phyloP scores from a whole-genome alignment of 2,329 filamentous ascomycete genomes.

The Epichloe hybrida region DNA sequence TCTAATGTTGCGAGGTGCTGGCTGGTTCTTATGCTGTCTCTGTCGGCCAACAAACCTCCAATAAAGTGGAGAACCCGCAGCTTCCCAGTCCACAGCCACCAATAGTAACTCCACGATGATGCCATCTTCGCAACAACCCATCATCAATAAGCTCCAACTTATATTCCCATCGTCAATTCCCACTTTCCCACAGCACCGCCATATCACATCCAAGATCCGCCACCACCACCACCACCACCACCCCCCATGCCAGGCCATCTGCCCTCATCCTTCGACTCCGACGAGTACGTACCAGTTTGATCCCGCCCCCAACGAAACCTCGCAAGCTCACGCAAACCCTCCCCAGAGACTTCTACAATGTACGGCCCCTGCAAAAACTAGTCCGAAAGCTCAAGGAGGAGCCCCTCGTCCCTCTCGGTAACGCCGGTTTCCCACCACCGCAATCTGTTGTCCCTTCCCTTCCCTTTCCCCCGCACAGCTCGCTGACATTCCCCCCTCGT shows the following conservation, averaged over 20 bases:
- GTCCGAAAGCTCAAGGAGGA: slow-evolving; percentile 72
- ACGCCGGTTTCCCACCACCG: slow-evolving; percentile 10
- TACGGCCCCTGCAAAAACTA: slow-evolving; percentile 65
- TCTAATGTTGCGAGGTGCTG: too few relatives aligned
- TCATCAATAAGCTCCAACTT: neutral
- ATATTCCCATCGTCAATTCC: neutral
- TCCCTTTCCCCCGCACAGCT: neutral
- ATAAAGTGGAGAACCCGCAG: neutral
- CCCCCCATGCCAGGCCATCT: slow-evolving; percentile 32
- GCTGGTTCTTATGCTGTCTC: too few relatives aligned
- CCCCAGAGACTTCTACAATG: slow-evolving; percentile 72
- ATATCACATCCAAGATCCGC: slow-evolving; percentile 11
- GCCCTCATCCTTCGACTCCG: slow-evolving; percentile 70
- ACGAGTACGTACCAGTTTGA: slow-evolving; percentile 39
- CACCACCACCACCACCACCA: slow-evolving; percentile 9
- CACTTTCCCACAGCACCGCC: slow-evolving; percentile 1
- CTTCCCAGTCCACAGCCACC: neutral
- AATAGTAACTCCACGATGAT: neutral
- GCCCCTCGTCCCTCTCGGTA: slow-evolving; percentile 78
- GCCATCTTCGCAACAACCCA: neutral
- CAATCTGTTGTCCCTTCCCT: rapidly evolving
- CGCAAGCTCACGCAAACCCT: slow-evolving; percentile 12
- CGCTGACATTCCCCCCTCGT: neutral
- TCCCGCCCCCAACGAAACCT: too few relatives aligned
- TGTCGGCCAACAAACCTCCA: neutral